Conservation (phyloP, 2,329 filamentous ascomycete genomes). For the Colletotrichum tropicicola region DNA sequence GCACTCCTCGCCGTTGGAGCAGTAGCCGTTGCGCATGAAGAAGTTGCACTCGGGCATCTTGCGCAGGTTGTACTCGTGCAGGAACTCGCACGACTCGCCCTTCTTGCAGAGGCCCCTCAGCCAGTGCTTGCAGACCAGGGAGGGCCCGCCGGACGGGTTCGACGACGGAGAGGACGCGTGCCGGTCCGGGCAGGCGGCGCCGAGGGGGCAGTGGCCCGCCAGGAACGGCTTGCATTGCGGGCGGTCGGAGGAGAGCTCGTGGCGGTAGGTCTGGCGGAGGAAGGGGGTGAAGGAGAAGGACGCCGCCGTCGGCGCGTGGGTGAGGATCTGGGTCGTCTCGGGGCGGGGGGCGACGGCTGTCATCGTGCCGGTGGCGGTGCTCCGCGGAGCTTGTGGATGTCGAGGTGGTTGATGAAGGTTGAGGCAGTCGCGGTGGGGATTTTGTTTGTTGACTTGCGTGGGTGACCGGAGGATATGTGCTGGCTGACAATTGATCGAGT, state of each 20-base stretch:
- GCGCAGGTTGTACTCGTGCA: constrained; percentile 97
- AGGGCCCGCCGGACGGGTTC: constrained; percentile 64
- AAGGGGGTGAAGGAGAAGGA: constrained; percentile 88
- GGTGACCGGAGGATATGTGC: neutral
- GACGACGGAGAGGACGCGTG: constrained; percentile 64
- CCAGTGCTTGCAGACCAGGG: constrained; percentile 98
- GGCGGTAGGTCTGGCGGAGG: constrained; percentile 83
- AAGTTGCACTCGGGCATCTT: constrained; percentile 99
- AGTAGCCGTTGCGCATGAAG: constrained; percentile 92
- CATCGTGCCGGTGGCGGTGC: constrained; percentile 33
- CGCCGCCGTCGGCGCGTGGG: constrained; percentile 65
- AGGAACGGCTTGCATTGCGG: constrained; percentile 88
- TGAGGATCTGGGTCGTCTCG: constrained; percentile 58
- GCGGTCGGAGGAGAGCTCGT: constrained; percentile 80
- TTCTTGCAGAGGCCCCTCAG: constrained; percentile 97
- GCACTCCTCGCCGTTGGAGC: constrained; percentile 96
- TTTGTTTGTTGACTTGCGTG: neutral
- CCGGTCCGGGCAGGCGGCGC: constrained; percentile 84
- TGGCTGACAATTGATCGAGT: neutral
- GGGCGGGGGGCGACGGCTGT: constrained; percentile 36
- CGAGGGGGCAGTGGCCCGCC: constrained; percentile 86
- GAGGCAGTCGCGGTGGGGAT: neutral
- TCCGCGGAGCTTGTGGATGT: neutral
- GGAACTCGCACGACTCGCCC: constrained; percentile 94
- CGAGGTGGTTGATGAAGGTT: neutral